Percentiles rank a stretch among this genome's conserved stretches.
Evolutionary conservation across 1,284 basidiomycete genomes (phyloP).

Genomic region (Heterobasidion annosum): DNA sequence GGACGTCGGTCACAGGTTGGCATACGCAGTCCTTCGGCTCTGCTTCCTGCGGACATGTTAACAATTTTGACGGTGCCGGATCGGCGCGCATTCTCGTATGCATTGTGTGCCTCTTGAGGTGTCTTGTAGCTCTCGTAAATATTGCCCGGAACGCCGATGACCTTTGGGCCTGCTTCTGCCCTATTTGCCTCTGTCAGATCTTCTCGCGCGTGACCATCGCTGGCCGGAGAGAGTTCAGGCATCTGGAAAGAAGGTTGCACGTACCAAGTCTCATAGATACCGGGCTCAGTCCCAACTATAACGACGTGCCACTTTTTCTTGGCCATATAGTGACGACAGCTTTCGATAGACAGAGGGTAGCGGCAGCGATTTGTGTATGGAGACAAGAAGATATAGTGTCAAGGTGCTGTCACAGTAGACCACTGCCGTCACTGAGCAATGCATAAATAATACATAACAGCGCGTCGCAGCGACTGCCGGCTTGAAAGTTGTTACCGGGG

Average conservation of each 20-base stretch:
- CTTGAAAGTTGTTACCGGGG: no score
- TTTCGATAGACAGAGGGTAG: neutral
- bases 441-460: no score
- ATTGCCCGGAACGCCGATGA: constrained; percentile 29
- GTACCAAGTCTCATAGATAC: constrained; percentile 39
- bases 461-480: no score
- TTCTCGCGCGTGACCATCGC: neutral
- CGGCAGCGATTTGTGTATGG: neutral
- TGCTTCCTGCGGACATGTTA: neutral
- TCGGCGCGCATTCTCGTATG: constrained; percentile 25
- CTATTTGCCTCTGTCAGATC: constrained; percentile 18
- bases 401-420: no score
- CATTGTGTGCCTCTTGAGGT: constrained; percentile 28
- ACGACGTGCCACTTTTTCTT: constrained; percentile 38
- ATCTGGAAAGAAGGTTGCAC: constrained; percentile 11
- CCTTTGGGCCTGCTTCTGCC: constrained; percentile 32
- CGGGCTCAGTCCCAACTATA: constrained; percentile 30
- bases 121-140: constrained; percentile 32
- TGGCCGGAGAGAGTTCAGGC: neutral
- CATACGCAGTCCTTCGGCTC: no score
- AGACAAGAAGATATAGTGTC: neutral
- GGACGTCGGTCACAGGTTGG: neutral
- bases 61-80: constrained; percentile 13
- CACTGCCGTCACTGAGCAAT: no score
- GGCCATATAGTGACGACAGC: constrained; percentile 20